Evolutionary conservation across 1,284 basidiomycete species (phyloP), one percentile per base, ranked within the genome.

Genomic region (Melampsora abietis-canadensis): DNA sequence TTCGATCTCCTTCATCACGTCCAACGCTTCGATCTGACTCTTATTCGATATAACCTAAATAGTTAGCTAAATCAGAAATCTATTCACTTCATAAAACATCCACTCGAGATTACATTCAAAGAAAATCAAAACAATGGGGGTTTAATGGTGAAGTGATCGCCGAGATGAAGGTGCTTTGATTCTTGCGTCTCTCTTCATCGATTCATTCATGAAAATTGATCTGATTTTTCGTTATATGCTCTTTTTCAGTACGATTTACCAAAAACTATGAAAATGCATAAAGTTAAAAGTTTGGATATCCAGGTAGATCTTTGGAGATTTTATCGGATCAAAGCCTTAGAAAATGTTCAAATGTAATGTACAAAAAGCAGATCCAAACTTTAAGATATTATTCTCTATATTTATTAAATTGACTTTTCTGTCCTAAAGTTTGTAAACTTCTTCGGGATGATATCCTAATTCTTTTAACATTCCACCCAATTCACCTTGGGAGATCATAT

Each of bases 81-180:
- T 73, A 66, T 30, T 73, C 70, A 34, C 30, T 73, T n/a, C 70
- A 73, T 62, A 73, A 73, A 57, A n/a, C 70, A 40, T 54, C 46
- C 24, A 73, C 70, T 6, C 63, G 70, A 21, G 44, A 54, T 24
- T 73, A 51, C 24, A 59, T 73, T 30, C 30, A 59, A n/a, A 66
- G 59, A 17, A 65, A 66, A 54, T 47, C 70, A 6, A 66, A 66
- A 30, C 46, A 46, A 37, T 66, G 46, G 46, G 62, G 63, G 0
- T 66, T 73, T 31, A 34, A 66, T 6, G 63, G 31, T 4, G 30
- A 73, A 60, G 70, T 73, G 0, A 15, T 73, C 6, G 70, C 70
- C 4, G 70, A 73, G 21, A 65, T 73, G 62, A 65, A 48, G 51
- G 70, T 73, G 40, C 15, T 37, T 54, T 63, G 46, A 21, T 10